phyloP scores from a whole-genome alignment of 176 grass and related monocot species.

The Triticum dicoccoides region DNA sequence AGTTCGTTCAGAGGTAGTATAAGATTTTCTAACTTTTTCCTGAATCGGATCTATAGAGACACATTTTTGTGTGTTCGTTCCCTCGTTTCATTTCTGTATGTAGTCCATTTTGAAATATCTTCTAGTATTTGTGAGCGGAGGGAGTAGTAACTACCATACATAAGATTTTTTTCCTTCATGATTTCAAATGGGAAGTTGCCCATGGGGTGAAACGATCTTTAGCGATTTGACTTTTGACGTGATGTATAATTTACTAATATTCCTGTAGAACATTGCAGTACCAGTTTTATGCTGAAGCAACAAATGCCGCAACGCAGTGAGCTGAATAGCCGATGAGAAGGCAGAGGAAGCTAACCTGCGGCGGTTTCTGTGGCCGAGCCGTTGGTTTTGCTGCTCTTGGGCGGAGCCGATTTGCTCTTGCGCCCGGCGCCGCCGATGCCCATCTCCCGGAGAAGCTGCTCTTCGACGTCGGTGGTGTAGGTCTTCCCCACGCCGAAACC shows the following conservation, averaged over 20 bases:
- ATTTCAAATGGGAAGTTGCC: neutral
- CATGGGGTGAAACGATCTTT: neutral
- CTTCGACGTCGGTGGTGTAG: slow-evolving; percentile 57
- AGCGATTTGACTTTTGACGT: neutral
- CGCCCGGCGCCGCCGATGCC: slow-evolving; percentile 34
- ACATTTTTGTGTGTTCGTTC: too few relatives aligned
- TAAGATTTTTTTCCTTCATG: neutral
- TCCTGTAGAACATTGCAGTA: neutral
- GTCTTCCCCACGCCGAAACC: slow-evolving; percentile 58
- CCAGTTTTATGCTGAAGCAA: neutral
- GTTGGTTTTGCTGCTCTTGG: neutral
- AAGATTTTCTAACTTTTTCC: too few relatives aligned
- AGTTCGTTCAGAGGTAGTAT: too few relatives aligned
- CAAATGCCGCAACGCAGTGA: neutral
- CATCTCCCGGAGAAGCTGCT: slow-evolving; percentile 59
- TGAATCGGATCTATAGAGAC: too few relatives aligned
- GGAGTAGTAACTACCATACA: neutral
- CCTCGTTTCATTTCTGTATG: too few relatives aligned
- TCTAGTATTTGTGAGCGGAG: too few relatives aligned
- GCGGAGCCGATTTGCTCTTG: slow-evolving; percentile 4
- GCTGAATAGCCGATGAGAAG: neutral
- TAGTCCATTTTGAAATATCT: too few relatives aligned
- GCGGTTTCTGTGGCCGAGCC: neutral
- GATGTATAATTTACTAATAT: neutral
- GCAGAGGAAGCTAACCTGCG: slow-evolving; percentile 22